Evolutionary conservation across 805 yeast genomes (phyloP).

Genomic region (Candida khao-thaluensis): DNA sequence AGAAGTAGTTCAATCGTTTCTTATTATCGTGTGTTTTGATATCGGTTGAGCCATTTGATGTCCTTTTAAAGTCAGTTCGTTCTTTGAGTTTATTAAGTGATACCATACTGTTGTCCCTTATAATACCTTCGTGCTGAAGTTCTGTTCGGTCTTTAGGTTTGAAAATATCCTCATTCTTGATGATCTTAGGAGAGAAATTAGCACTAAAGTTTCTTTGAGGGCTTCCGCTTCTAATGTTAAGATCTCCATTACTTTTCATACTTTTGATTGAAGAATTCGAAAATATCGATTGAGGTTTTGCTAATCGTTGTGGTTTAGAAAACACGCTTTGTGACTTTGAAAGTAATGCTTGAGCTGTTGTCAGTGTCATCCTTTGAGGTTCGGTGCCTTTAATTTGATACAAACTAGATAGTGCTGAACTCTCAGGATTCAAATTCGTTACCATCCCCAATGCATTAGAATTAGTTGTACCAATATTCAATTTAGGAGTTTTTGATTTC

Average conservation of each 20-base stretch:
- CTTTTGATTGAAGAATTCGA: constrained; percentile 11
- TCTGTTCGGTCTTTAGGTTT: constrained; percentile 7
- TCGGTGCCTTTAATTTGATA: constrained; percentile 30
- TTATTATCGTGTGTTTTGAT: background rate
- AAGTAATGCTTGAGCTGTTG: no score
- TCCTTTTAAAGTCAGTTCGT: background rate
- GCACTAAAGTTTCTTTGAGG: background rate
- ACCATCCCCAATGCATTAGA: constrained; percentile 41
- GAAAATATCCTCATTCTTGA: constrained; percentile 12
- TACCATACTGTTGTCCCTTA: constrained; percentile 2
- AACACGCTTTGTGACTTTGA: no score
- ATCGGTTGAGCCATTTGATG: constrained; percentile 10
- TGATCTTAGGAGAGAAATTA: constrained; percentile 9
- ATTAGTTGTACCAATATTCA: constrained; percentile 30
- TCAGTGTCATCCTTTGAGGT: constrained; percentile 5
- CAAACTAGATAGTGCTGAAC: constrained; percentile 38
- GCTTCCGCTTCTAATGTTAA: background rate
- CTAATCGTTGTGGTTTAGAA: background rate
- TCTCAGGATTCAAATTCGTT: constrained; percentile 22
- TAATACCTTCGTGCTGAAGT: background rate
- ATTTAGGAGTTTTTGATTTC: constrained; percentile 17
- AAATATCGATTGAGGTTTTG: constrained; percentile 4
- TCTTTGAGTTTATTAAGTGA: constrained; percentile 7
- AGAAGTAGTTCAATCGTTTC: constrained; percentile 17
- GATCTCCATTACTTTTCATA: background rate